Evolutionary conservation across 2,329 filamentous ascomycete genomes (phyloP).

Genomic region (Falciphora oryzae): DNA sequence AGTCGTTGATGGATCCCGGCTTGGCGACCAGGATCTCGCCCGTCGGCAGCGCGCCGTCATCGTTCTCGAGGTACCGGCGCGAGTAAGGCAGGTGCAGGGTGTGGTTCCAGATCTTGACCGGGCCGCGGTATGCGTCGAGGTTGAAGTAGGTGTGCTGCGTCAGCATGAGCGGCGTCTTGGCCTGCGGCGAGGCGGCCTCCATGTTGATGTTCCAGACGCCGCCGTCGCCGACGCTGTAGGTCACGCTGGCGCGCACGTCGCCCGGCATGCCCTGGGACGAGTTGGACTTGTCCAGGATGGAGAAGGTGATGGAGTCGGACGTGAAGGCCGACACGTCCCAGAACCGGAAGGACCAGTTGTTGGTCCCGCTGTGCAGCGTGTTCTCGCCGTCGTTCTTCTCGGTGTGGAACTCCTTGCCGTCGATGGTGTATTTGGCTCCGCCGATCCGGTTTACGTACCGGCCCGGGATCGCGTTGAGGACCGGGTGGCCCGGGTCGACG

Average conservation of each 20-base stretch:
- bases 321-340: slow-evolving; percentile 55
- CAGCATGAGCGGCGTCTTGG: slow-evolving; percentile 51
- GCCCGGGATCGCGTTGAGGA: slow-evolving; percentile 57
- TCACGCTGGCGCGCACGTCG: slow-evolving; percentile 53
- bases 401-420: slow-evolving; percentile 45
- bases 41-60: slow-evolving; percentile 52
- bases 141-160: slow-evolving; percentile 66
- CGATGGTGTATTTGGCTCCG: slow-evolving; percentile 49
- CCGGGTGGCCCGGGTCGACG: slow-evolving; percentile 45
- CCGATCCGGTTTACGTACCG: slow-evolving; percentile 61
- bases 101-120: slow-evolving; percentile 53
- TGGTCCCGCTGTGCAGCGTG: slow-evolving; percentile 52
- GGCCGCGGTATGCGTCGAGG: slow-evolving; percentile 57
- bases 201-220: slow-evolving; percentile 56
- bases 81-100: slow-evolving; percentile 59
- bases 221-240: slow-evolving; percentile 52
- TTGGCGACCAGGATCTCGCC: slow-evolving; percentile 53
- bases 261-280: slow-evolving; percentile 57
- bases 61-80: slow-evolving; percentile 49
- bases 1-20: slow-evolving; percentile 55
- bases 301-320: slow-evolving; percentile 52
- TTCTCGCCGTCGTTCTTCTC: slow-evolving; percentile 48
- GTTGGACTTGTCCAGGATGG: slow-evolving; percentile 53
- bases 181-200: slow-evolving; percentile 47
- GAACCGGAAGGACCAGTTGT: slow-evolving; percentile 58